phyloP scores from a whole-genome alignment of 495 filamentous ascomycete genomes.

The Hapsidospora chrysogenum region DNA sequence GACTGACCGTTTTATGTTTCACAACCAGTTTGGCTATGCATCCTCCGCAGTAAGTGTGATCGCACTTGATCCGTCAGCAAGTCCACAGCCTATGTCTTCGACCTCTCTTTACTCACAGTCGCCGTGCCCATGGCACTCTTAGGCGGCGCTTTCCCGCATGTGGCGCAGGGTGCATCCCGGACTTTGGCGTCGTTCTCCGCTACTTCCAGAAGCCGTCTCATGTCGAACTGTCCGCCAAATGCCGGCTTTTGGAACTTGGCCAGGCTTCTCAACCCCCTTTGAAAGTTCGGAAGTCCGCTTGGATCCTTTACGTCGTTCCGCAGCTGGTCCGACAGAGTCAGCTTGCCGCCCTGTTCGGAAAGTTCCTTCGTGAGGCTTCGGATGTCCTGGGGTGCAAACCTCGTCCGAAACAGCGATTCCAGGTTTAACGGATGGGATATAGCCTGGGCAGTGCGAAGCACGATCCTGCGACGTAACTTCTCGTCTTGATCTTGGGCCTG shows the following conservation, averaged over 20 bases:
- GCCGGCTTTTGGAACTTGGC: background rate
- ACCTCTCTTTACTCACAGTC: background rate
- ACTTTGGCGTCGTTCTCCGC: background rate
- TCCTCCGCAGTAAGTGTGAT: slow-evolving; percentile 12
- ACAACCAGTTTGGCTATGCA: slow-evolving; percentile 4
- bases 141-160: background rate
- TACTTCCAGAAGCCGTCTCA: background rate
- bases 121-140: background rate
- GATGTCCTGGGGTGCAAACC: background rate
- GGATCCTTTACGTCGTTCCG: background rate
- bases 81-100: background rate
- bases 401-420: background rate
- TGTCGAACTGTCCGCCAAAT: slow-evolving; percentile 1
- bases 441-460: too few relatives aligned
- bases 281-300: background rate
- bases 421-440: background rate
- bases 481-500: too few relatives aligned
- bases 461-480: too few relatives aligned
- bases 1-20: too few relatives aligned
- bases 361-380: background rate
- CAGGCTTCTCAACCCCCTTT: background rate
- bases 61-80: slow-evolving; percentile 10
- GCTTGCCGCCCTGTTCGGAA: background rate
- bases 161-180: background rate
- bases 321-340: background rate